phyloP scores from a whole-genome alignment of 2,329 filamentous ascomycete species.

The Colletotrichum falcatum region DNA sequence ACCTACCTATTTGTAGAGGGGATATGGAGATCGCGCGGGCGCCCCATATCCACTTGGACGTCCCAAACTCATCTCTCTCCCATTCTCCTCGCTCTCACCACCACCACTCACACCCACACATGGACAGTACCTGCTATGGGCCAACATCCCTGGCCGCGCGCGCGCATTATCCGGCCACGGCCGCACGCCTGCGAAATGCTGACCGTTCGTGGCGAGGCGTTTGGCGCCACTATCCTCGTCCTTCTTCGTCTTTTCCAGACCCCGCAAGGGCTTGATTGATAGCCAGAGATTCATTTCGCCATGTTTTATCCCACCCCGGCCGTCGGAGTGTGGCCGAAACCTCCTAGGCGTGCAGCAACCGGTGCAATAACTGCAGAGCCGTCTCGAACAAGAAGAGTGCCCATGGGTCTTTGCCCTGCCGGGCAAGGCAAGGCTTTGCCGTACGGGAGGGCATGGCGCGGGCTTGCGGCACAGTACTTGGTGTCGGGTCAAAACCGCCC shows the following conservation, averaged over 20 bases:
- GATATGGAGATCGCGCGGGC: background rate
- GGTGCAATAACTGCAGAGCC: constrained; percentile 13
- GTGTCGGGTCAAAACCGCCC: background rate
- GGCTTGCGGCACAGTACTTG: background rate
- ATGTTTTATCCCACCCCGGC: constrained; percentile 23
- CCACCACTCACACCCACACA: constrained; percentile 10
- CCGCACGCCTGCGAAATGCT: constrained; percentile 3
- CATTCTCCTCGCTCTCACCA: background rate
- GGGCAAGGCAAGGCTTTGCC: constrained; percentile 7
- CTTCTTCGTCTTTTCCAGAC: background rate
- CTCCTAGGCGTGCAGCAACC: constrained; percentile 22
- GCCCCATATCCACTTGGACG: constrained; percentile 9
- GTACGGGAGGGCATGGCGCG: constrained; percentile 5
- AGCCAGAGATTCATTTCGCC: constrained; percentile 17
- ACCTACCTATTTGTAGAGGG: no score
- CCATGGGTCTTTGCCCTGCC: constrained; percentile 1
- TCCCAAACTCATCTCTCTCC: constrained; percentile 2
- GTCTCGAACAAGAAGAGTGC: constrained; percentile 12
- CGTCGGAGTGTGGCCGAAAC: constrained; percentile 36
- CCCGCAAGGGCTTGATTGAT: constrained; percentile 1
- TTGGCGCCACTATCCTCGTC: background rate
- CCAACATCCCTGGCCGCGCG: constrained; percentile 8
- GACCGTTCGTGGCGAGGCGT: constrained; percentile 1
- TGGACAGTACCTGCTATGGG: constrained; percentile 4
- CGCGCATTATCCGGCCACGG: constrained; percentile 3